phyloP scores from a whole-genome alignment of 75 land plant species.

The Sequoia sempervirens region DNA sequence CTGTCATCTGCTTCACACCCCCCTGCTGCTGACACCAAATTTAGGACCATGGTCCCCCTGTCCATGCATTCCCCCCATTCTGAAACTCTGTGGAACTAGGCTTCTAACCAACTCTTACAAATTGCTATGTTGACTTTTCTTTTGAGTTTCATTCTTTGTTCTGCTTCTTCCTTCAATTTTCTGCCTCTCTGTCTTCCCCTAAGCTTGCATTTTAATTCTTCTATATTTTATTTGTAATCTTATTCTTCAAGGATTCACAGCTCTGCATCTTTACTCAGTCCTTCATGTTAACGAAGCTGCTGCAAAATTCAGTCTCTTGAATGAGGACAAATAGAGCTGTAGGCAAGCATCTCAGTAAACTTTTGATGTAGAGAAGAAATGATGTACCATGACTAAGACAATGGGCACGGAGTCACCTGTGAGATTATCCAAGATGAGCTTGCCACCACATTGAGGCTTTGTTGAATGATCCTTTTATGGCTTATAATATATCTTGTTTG shows the following conservation, averaged over 20 bases:
- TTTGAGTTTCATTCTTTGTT: neutral
- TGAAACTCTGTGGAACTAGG: too few relatives aligned
- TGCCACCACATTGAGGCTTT: neutral
- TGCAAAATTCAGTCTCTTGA: neutral
- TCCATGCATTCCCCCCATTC: too few relatives aligned
- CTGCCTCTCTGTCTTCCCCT: neutral
- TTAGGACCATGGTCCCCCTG: too few relatives aligned
- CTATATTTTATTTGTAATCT: neutral
- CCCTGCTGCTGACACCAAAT: too few relatives aligned
- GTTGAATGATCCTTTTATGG: neutral
- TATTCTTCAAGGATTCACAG: neutral
- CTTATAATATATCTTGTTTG: too few relatives aligned
- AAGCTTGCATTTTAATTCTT: neutral
- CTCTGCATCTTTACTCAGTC: neutral
- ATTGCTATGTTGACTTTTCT: neutral
- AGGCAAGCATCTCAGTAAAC: neutral
- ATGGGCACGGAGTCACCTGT: neutral
- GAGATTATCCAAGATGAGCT: neutral
- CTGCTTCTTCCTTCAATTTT: neutral
- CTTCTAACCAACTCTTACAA: too few relatives aligned
- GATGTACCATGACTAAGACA: neutral
- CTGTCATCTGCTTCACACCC: too few relatives aligned
- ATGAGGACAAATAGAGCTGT: neutral
- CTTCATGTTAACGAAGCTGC: neutral
- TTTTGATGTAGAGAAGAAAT: neutral